These are phyloP conservation scores for Arthonia radiata DNA, from an alignment of 495 filamentous ascomycete genomes.

Conservation along the genomic window DNA sequence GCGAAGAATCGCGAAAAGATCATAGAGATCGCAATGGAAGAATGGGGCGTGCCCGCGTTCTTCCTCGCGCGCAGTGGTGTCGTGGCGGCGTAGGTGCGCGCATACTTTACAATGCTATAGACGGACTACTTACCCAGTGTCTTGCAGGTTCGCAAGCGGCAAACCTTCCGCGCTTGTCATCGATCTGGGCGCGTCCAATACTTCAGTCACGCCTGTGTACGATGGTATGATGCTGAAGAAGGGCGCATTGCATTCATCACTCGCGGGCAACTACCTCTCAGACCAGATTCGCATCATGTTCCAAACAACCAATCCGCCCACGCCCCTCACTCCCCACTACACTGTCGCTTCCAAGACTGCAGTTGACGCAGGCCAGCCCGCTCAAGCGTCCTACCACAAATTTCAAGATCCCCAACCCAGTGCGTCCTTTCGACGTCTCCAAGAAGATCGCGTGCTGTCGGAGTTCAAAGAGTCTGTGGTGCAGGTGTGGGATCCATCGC, in stretches of 20 bases:
- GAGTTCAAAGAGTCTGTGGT: slow-evolving; percentile 97
- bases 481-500: slow-evolving; percentile 51
- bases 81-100: slow-evolving; percentile 33
- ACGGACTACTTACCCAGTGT: slow-evolving; percentile 1
- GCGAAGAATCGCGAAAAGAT: slow-evolving; percentile 69
- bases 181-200: slow-evolving; percentile 76
- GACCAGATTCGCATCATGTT: slow-evolving; percentile 66
- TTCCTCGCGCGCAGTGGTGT: slow-evolving; percentile 55
- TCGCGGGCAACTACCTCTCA: slow-evolving; percentile 76
- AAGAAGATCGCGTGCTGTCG: slow-evolving; percentile 81
- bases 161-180: slow-evolving; percentile 80
- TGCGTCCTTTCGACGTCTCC: slow-evolving; percentile 46
- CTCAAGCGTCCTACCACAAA: slow-evolving; percentile 41
- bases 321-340: slow-evolving; percentile 65
- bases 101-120: too few species aligned
- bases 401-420: slow-evolving; percentile 39
- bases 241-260: slow-evolving; percentile 46
- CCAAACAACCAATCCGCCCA: slow-evolving; percentile 44
- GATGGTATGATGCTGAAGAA: slow-evolving; percentile 88
- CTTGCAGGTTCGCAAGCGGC: slow-evolving; percentile 52
- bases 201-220: slow-evolving; percentile 74
- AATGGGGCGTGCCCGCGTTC: slow-evolving; percentile 80
- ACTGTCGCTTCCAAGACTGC: slow-evolving; percentile 62
- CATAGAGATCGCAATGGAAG: slow-evolving; percentile 88
- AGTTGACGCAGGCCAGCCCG: slow-evolving; percentile 66